Percentiles rank a stretch among this genome's conserved stretches.
Evolutionary conservation across 2,329 filamentous ascomycete species (phyloP).

Genomic region (Penicillium sp.): DNA sequence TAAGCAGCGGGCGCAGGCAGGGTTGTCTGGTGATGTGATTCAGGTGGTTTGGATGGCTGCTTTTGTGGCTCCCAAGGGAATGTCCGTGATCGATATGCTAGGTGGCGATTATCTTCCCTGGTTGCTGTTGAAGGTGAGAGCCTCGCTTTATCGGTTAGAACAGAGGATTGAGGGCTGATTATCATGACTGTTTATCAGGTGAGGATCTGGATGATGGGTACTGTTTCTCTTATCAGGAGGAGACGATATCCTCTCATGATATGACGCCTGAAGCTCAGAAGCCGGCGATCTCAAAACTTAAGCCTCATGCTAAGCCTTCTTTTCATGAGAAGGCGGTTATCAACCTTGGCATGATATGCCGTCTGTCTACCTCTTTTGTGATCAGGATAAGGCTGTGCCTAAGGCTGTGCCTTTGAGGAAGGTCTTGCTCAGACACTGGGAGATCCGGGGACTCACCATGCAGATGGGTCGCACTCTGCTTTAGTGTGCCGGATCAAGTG

Average conservation of each 20-base stretch:
- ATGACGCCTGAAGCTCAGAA: constrained; percentile 24
- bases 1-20: constrained; percentile 18
- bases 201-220: constrained; percentile 17
- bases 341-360: constrained; percentile 38
- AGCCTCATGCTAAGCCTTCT: constrained; percentile 24
- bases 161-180: neutral
- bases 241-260: constrained; percentile 32
- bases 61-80: constrained; percentile 36
- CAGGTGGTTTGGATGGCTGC: constrained; percentile 33
- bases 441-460: constrained; percentile 31
- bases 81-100: constrained; percentile 28
- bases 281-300: constrained; percentile 22
- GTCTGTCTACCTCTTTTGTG: constrained; percentile 36
- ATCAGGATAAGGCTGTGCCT: constrained; percentile 35
- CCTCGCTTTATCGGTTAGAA: neutral
- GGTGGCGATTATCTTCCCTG: constrained; percentile 27
- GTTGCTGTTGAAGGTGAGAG: constrained; percentile 22
- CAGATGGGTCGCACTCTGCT: constrained; percentile 40
- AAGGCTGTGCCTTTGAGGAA: constrained; percentile 32
- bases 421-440: constrained; percentile 28
- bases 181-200: neutral
- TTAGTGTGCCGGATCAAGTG: constrained; percentile 39
- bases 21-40: constrained; percentile 30
- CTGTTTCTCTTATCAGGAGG: constrained; percentile 13
- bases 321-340: constrained; percentile 26